phyloP scores from a whole-genome alignment of 1,284 basidiomycete species.

The Ustilago vetiveriae region DNA sequence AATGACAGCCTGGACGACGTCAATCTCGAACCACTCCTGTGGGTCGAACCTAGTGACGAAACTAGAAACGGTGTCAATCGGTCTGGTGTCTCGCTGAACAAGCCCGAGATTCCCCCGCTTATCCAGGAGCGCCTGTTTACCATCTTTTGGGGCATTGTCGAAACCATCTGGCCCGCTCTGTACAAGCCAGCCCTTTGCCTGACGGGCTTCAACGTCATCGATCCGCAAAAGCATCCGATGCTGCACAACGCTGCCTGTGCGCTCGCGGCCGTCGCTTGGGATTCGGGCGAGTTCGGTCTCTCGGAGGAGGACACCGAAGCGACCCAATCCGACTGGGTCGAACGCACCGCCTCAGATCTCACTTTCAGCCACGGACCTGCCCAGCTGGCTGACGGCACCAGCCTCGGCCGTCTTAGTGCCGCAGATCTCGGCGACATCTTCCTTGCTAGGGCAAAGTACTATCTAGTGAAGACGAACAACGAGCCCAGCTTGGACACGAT shows the following conservation, averaged over 20 bases:
- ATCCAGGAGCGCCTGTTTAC: conserved; percentile 48
- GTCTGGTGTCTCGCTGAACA: conserved; percentile 34
- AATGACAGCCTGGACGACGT: conserved; percentile 9
- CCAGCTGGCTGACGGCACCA: conserved; percentile 23
- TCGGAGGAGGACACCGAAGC: conserved; percentile 40
- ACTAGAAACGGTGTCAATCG: conserved; percentile 23
- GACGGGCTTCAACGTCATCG: conserved; percentile 33
- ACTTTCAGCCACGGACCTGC: conserved; percentile 26
- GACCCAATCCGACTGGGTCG: conserved; percentile 38
- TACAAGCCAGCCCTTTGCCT: conserved; percentile 37
- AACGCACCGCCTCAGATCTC: conserved; percentile 38
- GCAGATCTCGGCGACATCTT: conserved; percentile 48
- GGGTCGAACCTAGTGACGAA: conserved; percentile 35
- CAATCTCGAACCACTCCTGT: conserved; percentile 39
- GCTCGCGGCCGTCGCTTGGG: conserved; percentile 47
- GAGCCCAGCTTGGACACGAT: conserved; percentile 52
- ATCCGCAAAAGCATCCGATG: conserved; percentile 49
- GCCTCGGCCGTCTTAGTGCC: conserved; percentile 22
- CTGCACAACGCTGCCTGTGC: conserved; percentile 51
- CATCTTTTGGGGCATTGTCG: conserved; percentile 48
- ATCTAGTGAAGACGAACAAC: conserved; percentile 48
- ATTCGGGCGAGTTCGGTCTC: conserved; percentile 33
- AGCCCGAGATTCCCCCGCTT: conserved; percentile 39
- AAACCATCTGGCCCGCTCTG: conserved; percentile 51
- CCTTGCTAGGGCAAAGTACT: conserved; percentile 51